Conservation (phyloP, 176 grass and related monocot species). For the sorghum (Sorghum bicolor) region DNA sequence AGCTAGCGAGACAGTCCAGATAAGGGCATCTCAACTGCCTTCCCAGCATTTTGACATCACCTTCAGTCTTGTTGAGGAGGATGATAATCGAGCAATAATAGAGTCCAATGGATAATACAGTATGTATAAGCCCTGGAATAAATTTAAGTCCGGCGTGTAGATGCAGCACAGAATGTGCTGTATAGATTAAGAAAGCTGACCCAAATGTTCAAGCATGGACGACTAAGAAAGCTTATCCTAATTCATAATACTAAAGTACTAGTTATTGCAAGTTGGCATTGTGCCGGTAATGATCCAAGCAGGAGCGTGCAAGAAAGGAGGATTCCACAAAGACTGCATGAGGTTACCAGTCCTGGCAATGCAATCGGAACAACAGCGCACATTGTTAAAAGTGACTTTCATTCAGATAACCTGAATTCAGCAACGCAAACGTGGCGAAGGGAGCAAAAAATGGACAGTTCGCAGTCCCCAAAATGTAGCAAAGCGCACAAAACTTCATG, state of each 20-base stretch:
- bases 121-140: not conserved
- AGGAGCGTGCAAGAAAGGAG: conserved; percentile 29
- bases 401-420: not conserved
- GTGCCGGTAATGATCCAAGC: not conserved
- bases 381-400: not conserved
- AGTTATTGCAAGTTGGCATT: conserved; percentile 10
- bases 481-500: not conserved
- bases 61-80: not conserved
- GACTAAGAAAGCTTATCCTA: conserved; percentile 21
- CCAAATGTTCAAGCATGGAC: not conserved
- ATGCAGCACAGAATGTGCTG: conserved; percentile 30
- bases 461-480: not conserved
- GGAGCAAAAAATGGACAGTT: not conserved
- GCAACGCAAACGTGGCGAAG: not conserved
- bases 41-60: conserved; percentile 24
- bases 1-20: conserved; percentile 27
- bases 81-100: conserved; percentile 26
- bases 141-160: conserved; percentile 5
- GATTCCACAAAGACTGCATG: not conserved
- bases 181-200: conserved; percentile 26
- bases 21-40: conserved; percentile 51
- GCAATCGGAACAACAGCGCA: not conserved
- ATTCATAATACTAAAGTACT: not conserved
- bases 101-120: conserved; percentile 1
- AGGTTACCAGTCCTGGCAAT: not conserved